Evolutionary conservation across 202 grass and related monocot species (phyloP).

Genomic region (Schoenoplectus triqueter): DNA sequence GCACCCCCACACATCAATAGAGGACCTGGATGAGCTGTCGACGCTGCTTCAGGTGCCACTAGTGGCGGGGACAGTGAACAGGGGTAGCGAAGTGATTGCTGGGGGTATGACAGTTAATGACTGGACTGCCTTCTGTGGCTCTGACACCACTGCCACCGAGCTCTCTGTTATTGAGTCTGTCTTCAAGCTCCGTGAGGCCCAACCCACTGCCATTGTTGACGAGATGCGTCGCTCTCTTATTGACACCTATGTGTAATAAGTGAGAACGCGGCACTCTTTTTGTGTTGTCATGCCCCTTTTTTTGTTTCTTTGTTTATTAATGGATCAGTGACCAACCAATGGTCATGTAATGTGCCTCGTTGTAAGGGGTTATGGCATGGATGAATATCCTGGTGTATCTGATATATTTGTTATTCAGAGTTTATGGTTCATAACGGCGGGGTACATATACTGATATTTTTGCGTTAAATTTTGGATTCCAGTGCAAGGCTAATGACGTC

Average conservation of each 20-base stretch:
- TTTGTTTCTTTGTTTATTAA: slow-evolving; percentile 6
- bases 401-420: slow-evolving; percentile 21
- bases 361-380: neutral
- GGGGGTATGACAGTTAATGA: slow-evolving; percentile 95
- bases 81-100: slow-evolving; percentile 91
- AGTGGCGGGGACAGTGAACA: slow-evolving; percentile 93
- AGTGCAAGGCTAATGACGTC: neutral
- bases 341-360: slow-evolving; percentile 11
- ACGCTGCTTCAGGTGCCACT: slow-evolving; percentile 96
- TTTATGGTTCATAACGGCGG: neutral
- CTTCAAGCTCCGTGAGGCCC: slow-evolving; percentile 87
- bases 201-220: slow-evolving; percentile 63
- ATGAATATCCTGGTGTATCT: slow-evolving; percentile 12
- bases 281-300: neutral
- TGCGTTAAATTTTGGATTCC: neutral
- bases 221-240: slow-evolving; percentile 98
- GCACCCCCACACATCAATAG: slow-evolving; percentile 91
- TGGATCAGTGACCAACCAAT: neutral
- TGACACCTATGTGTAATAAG: slow-evolving; percentile 76
- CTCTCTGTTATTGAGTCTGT: slow-evolving; percentile 90
- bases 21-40: slow-evolving; percentile 95
- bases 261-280: neutral
- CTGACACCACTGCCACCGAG: slow-evolving; percentile 90
- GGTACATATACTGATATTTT: slow-evolving; percentile 9
- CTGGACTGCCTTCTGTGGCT: slow-evolving; percentile 95